Base-by-base conservation (phyloP, 129 eudicot genomes). In the Kitagawia praeruptora region DNA sequence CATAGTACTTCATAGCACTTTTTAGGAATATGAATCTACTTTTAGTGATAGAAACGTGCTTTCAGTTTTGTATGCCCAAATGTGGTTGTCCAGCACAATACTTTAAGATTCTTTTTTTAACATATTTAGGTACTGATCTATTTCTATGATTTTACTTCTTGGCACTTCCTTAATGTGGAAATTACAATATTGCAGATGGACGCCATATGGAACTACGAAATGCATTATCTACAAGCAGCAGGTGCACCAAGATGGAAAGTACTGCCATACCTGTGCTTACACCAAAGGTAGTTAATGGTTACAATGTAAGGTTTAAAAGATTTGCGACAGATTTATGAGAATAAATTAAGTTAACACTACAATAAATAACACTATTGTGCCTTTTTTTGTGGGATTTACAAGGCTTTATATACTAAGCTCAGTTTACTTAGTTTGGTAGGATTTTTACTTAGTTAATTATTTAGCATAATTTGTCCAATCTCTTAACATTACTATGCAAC, bases 201-300 rank as follows among this genome's bases (percentile, higher is more conserved):
- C 96, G 8, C 99, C 99, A 4, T 89, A 92, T 85, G 99, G 99
- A 81, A 91, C 87, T 74, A 82, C 87, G 67, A 95, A 92, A 85
- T 92, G 99, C 90, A 87, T 82, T 27, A 92, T 94, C 79, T 94
- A 97, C 90, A 94, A 94, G 91, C 98, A 94, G 81, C 98, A 94
- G 88, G 97, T 95, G 0, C 99, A 95, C 82, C 99, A 95, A 85
- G 78, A 95, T 84, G 99, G 81, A 81, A 92, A 95, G 83, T 95
- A 95, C 79, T 95, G 99, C 56, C 99, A 95, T 78, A 89, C 99
- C 23, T 92, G 99, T 75, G 99, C 99, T 78, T 92, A 95, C 84
- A 86, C 90, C 28, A 95, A 95, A 95, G 99, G 99, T 92, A 81
- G 8, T 11, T 28, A 27, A 66, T 66, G 40, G 40, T 58, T 58